These are phyloP conservation scores for Selaginella tamariscina DNA, from an alignment of 75 land plant genomes.

Conservation along the genomic window DNA sequence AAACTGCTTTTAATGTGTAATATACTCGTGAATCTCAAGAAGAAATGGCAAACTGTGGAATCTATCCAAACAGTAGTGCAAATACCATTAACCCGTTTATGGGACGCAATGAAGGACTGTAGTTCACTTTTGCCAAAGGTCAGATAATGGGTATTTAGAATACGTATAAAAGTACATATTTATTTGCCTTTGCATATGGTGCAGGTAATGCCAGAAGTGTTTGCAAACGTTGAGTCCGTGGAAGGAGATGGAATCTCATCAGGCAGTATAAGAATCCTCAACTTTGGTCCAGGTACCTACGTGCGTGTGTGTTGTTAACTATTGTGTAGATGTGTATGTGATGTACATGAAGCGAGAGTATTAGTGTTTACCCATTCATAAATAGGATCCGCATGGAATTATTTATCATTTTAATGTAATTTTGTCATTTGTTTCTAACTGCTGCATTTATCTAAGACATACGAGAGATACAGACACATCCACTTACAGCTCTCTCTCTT, in stretches of 20 bases:
- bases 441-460: too few relatives aligned
- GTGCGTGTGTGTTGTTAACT: too few relatives aligned
- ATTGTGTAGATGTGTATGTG: background rate
- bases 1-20: too few relatives aligned
- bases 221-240: background rate
- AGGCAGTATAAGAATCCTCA: constrained; percentile 7
- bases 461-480: too few relatives aligned
- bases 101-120: background rate
- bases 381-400: background rate
- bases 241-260: constrained; percentile 7
- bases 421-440: too few relatives aligned
- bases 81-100: background rate
- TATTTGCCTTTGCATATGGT: too few relatives aligned
- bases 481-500: too few relatives aligned
- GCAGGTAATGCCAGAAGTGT: constrained; percentile 12
- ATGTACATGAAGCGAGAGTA: background rate
- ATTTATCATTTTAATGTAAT: background rate
- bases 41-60: background rate
- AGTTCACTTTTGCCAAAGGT: background rate
- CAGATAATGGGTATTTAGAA: too few relatives aligned
- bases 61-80: background rate
- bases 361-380: background rate
- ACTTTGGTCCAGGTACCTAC: constrained; percentile 3
- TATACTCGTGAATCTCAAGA: background rate
- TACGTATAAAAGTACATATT: too few relatives aligned